These are phyloP conservation scores for Penicillium brasilianum DNA, from an alignment of 2,329 filamentous ascomycete genomes.

Conservation along the genomic window DNA sequence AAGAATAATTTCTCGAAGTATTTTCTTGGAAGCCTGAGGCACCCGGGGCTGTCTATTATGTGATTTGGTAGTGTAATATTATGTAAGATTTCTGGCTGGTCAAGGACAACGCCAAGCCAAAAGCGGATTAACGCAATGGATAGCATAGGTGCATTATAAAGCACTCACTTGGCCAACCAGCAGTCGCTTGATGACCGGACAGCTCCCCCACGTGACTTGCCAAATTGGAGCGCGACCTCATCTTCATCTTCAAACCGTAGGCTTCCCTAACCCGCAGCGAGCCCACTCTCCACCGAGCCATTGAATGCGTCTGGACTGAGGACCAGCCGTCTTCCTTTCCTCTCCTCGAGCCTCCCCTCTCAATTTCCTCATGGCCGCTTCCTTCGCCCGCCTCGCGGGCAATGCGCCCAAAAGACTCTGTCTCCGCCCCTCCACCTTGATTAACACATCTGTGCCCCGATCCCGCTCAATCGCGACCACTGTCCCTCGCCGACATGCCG, in stretches of 20 bases:
- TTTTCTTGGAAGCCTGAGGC: conserved; percentile 42
- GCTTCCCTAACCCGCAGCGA: conserved; percentile 38
- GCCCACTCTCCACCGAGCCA: conserved; percentile 35
- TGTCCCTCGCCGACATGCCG: conserved; percentile 58
- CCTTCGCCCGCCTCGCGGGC: conserved; percentile 64
- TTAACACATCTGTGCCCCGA: conserved; percentile 49
- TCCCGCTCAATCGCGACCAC: conserved; percentile 63
- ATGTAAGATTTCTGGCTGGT: background rate
- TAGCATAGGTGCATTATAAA: conserved; percentile 26
- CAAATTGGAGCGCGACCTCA: conserved; percentile 44
- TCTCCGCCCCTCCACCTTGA: conserved; percentile 56
- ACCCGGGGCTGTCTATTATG: conserved; percentile 29
- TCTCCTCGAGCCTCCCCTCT: conserved; percentile 26
- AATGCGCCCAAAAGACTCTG: conserved; percentile 65
- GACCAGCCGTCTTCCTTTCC: conserved; percentile 34
- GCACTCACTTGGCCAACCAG: conserved; percentile 36
- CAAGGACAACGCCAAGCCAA: conserved; percentile 4
- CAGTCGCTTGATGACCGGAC: conserved; percentile 41
- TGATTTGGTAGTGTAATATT: background rate
- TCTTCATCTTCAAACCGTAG: conserved; percentile 36
- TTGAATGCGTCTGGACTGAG: conserved; percentile 46
- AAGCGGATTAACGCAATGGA: background rate
- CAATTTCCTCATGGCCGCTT: conserved; percentile 60
- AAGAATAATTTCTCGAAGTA: conserved; percentile 39
- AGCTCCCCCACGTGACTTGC: conserved; percentile 42